Evolutionary conservation across 495 filamentous ascomycete genomes (phyloP).

Genomic region (Darksidea phi): DNA sequence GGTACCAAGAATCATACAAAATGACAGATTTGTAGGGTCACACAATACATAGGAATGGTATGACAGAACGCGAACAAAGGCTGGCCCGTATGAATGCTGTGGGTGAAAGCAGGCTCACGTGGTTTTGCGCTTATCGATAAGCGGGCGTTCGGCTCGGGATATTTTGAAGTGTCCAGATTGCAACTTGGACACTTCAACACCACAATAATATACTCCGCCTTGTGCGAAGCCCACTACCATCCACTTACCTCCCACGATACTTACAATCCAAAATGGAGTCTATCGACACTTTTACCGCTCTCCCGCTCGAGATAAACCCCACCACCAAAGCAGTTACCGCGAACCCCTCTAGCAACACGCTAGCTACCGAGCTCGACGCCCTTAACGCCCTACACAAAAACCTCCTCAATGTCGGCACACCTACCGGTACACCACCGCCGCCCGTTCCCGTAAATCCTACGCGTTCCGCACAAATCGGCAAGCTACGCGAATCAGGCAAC

Average conservation of each 20-base stretch:
- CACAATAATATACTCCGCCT: not conserved
- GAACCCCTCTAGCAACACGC: constrained; percentile 32
- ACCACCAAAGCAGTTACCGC: constrained; percentile 61
- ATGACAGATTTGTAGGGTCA: too few relatives aligned
- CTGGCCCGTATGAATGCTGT: too few relatives aligned
- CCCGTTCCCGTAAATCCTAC: constrained; percentile 38
- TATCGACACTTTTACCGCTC: constrained; percentile 72
- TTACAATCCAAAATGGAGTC: constrained; percentile 14
- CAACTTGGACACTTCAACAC: not conserved
- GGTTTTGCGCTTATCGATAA: constrained; percentile 13
- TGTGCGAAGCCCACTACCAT: not conserved
- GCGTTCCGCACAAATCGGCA: constrained; percentile 69
- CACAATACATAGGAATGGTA: not conserved
- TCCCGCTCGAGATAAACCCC: constrained; percentile 78
- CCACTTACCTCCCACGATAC: not conserved
- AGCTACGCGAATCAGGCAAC: constrained; percentile 88
- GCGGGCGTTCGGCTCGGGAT: not conserved
- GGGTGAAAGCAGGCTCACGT: not conserved
- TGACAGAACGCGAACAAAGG: too few relatives aligned
- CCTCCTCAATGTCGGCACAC: constrained; percentile 41
- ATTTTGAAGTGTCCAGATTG: constrained; percentile 8
- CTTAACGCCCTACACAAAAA: constrained; percentile 44
- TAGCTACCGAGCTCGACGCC: constrained; percentile 38
- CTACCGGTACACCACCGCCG: constrained; percentile 31
- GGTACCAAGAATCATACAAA: too few relatives aligned